Conservation (phyloP, 805 yeast species). For the Pichia californica region DNA sequence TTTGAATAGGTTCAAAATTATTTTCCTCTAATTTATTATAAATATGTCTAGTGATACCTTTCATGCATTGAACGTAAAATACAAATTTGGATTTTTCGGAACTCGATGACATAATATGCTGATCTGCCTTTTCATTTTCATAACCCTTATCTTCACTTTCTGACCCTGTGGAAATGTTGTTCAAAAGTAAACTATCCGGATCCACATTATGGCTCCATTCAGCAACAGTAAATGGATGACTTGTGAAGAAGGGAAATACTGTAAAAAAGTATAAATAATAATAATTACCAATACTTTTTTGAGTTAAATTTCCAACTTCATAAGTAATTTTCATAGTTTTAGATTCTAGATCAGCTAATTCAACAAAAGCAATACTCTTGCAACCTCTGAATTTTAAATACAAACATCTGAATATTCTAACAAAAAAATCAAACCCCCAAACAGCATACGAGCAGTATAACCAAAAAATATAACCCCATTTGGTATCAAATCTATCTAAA, state of each 20-base stretch:
- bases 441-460: slow-evolving; percentile 34
- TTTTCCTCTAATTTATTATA: neutral
- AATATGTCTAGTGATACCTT: slow-evolving; percentile 6
- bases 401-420: slow-evolving; percentile 28
- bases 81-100: neutral
- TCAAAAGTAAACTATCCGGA: no score
- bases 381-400: neutral
- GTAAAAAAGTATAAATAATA: slow-evolving; percentile 10
- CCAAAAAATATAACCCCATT: slow-evolving; percentile 23
- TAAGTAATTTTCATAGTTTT: slow-evolving; percentile 1
- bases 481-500: slow-evolving; percentile 9
- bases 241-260: slow-evolving; percentile 38
- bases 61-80: slow-evolving; percentile 6
- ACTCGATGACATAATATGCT: neutral
- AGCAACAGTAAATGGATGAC: slow-evolving; percentile 58
- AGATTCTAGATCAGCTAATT: slow-evolving; percentile 2
- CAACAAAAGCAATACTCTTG: neutral
- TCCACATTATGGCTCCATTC: slow-evolving; percentile 1
- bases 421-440: slow-evolving; percentile 43
- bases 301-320: neutral
- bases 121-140: neutral
- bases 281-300: slow-evolving; percentile 2
- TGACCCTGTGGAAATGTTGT: neutral
- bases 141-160: neutral
- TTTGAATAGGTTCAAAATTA: neutral